Evolutionary conservation across 169 alveolate genomes (phyloP), one percentile per base, ranked within the genome.

Genomic region (Plasmodium vivax): DNA sequence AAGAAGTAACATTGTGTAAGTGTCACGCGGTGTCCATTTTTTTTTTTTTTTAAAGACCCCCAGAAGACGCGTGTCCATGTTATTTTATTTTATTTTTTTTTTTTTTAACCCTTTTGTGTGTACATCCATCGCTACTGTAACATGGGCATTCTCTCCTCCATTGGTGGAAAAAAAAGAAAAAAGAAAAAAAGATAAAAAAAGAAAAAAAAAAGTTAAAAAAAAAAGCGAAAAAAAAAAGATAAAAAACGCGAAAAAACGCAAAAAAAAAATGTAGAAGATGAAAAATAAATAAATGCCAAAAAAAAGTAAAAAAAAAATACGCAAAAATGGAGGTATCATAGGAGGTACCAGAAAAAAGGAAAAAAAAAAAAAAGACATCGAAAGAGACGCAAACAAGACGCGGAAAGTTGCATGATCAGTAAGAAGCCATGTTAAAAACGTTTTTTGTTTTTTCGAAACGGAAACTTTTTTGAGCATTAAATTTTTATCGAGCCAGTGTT

Each of bases 381-480:
- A 23, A 23, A 23, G 27, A 23, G 27, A 23, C 27, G 27, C 27
- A 23, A 30, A 56, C 2, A 82, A 5, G 38, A 19, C 36, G 36
- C 38, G 36, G 77, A 23, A 62, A 19, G n/a, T 4, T 62, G 36
- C 58, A 47, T 47, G 56, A 45, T 45, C 56, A 47, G 54, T 45
- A 82, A 43, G 43, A 23, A 14, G 5, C 7, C 68, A 43, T n/a
- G 56, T 79, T 16, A 27, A 83, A 32, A 80, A 80, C 71, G 43
- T 79, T 79, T 79, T 79, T 79, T 79, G 85, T 79, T 79, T 23
- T 43, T 36, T 79, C 56, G 85, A 32, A 43, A 43, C n/a, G 27
- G 38, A 82, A 51, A 82, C 47, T 47, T 68, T 83, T 9, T 43
- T 58, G 77, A 27, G 38, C 30, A 62, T 23, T 62, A 62, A 62